Evolutionary conservation across 345 rosid species (phyloP), one percentile per base, ranked within the genome.

Genomic region (Eucalyptus sp.): DNA sequence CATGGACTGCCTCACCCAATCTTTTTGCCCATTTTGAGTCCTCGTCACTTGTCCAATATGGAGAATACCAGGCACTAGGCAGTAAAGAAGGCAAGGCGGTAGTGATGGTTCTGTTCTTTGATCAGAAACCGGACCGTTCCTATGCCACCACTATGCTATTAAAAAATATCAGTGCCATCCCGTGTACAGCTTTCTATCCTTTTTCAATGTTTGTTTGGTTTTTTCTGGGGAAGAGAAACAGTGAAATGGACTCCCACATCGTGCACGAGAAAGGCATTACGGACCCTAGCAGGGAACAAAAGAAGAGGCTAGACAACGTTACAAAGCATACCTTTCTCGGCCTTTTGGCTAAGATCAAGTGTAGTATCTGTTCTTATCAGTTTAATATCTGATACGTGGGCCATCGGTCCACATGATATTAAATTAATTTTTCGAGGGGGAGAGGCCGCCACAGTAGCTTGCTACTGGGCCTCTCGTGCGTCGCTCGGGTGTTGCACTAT

Each of bases 311-410:
- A 62, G 71, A 15, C 33, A 7, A 1, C 14, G 7, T 10, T 58
- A 1, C 2, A 0, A 46, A 7, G 48, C 93, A 92, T 93, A 93
- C 93, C 93, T 92, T 93, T 93, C 94, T 94, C 94, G 93, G 96
- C 94, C 94, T 93, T 93, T 93, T 92, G 93, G 94, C 93, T 94
- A 92, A 93, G 94, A 93, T 93, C 94, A 93, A 92, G 93, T 92
- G 93, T 92, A 93, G 93, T 92, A 94, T 93, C 92, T 92, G 91
- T 92, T 92, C 92, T 94, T 94, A 93, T 92, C 93, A 93, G 92
- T 93, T 93, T 92, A 94, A 93, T 94, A 93, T 93, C 89, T 92
- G 93, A 93, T 91, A 90, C 66, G 93, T 90, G 91, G 48, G 89
- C 49, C 92, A 92, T 76, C 15, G 92, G 89, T n/a, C 18, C 92